A percentile compares a stretch with the other conserved stretches of the same genome.
These are phyloP conservation scores for Tetradesmus obliquus DNA, from an alignment of 139 green algal species.

Conservation along the genomic window DNA sequence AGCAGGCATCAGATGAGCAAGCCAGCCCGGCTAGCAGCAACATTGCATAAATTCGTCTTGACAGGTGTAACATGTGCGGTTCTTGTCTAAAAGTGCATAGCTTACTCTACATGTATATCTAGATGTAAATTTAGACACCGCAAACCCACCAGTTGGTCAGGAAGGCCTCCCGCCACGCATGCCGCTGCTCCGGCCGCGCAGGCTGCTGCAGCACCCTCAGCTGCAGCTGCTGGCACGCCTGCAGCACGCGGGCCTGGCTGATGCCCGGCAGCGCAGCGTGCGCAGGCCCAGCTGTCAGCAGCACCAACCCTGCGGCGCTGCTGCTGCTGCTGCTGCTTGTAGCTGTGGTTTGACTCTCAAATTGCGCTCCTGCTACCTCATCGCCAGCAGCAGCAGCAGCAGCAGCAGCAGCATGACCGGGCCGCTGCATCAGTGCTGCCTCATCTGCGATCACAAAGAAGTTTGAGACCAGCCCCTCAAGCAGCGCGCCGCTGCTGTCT, in stretches of 20 bases:
- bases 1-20: background rate
- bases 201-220: constrained; percentile 29
- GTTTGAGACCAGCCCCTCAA: constrained; percentile 45
- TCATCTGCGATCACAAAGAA: constrained; percentile 44
- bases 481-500: background rate
- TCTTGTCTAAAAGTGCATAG: no score
- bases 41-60: no score
- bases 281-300: background rate
- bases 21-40: background rate
- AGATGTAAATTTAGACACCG: no score
- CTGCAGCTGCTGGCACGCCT: constrained; percentile 9
- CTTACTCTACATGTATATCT: no score
- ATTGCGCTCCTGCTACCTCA: no score
- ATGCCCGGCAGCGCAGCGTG: constrained; percentile 25
- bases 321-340: background rate
- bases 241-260: constrained; percentile 36
- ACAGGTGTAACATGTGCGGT: no score
- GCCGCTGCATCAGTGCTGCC: background rate
- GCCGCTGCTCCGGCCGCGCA: background rate
- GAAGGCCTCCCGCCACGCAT: constrained; percentile 36
- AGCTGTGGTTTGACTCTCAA: no score
- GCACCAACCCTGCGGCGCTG: background rate
- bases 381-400: background rate
- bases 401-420: background rate
- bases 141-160: constrained; percentile 37